Conservation (phyloP, 768 basidiomycete genomes). For the Boletus speciosus region DNA sequence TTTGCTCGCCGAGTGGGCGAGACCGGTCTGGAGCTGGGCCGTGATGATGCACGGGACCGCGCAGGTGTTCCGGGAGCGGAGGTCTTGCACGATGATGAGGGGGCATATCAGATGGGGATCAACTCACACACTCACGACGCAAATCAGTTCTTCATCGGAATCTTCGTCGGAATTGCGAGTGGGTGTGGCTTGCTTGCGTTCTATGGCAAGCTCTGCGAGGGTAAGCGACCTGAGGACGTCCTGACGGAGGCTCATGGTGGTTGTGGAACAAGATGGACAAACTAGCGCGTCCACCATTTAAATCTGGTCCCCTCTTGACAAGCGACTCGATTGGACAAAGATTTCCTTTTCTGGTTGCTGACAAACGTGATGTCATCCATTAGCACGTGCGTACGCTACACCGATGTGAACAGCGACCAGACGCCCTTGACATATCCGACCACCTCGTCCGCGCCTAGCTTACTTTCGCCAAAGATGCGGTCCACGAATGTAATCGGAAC, state of each 20-base stretch:
- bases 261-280: conserved; percentile 4
- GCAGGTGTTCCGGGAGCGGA: conserved; percentile 68
- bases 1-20: conserved; percentile 28
- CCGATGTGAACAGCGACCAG: conserved; percentile 70
- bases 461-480: conserved; percentile 90
- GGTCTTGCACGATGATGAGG: conserved; percentile 38
- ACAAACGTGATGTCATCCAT: conserved; percentile 24
- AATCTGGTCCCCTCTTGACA: background rate
- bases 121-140: conserved; percentile 51
- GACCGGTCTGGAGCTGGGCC: conserved; percentile 46
- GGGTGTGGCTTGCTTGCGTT: conserved; percentile 19
- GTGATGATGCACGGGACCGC: conserved; percentile 53
- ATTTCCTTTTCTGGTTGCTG: conserved; percentile 12
- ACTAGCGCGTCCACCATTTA: background rate
- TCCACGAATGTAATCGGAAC: conserved; percentile 95
- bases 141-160: conserved; percentile 66
- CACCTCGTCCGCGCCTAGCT: conserved; percentile 84
- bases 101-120: conserved; percentile 1
- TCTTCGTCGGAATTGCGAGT: conserved; percentile 39
- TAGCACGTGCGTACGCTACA: conserved; percentile 38
- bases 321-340: background rate
- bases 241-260: conserved; percentile 66
- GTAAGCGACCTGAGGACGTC: conserved; percentile 61
- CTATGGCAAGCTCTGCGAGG: conserved; percentile 31
- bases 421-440: conserved; percentile 86